phyloP scores from a whole-genome alignment of 495 filamentous ascomycete genomes.

The Aspergillus campestris region DNA sequence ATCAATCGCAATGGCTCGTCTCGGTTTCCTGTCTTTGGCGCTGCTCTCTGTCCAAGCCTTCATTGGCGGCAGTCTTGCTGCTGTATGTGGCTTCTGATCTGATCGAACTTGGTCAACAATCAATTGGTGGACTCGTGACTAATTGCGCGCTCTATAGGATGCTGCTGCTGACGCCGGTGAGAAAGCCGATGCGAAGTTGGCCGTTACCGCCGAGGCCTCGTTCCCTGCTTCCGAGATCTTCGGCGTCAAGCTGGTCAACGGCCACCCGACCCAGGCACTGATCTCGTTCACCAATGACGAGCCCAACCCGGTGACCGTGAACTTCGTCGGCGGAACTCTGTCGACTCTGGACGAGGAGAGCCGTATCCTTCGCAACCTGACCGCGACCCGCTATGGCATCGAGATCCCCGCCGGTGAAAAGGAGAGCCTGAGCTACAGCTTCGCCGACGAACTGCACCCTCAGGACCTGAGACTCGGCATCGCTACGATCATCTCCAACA shows the following conservation, averaged over 20 bases:
- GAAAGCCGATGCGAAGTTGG: slow-evolving; percentile 48
- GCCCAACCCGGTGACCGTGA: slow-evolving; percentile 61
- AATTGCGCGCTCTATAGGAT: slow-evolving; percentile 19
- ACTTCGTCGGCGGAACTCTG: slow-evolving; percentile 71
- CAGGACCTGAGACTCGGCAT: slow-evolving; percentile 78
- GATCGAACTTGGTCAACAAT: not conserved
- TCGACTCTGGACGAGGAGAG: slow-evolving; percentile 50
- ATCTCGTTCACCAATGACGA: slow-evolving; percentile 81
- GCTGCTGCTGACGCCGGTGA: slow-evolving; percentile 39
- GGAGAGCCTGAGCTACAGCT: slow-evolving; percentile 69
- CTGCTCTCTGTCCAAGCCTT: slow-evolving; percentile 62
- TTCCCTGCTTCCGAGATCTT: slow-evolving; percentile 90
- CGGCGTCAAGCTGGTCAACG: slow-evolving; percentile 92
- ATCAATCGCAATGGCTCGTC: slow-evolving; percentile 56
- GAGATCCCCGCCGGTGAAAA: slow-evolving; percentile 71
- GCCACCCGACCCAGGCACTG: slow-evolving; percentile 73
- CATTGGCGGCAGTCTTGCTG: slow-evolving; percentile 50
- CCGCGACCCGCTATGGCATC: slow-evolving; percentile 61
- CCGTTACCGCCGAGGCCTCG: slow-evolving; percentile 63
- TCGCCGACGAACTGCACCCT: slow-evolving; percentile 87
- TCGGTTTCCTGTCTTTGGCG: slow-evolving; percentile 61
- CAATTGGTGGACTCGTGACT: slow-evolving; percentile 21
- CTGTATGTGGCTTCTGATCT: slow-evolving; percentile 42
- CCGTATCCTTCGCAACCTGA: slow-evolving; percentile 73
- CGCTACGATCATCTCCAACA: slow-evolving; percentile 61